Percentiles rank a stretch among this genome's conserved stretches.
Evolutionary conservation across 192 early-diverging fungal species (phyloP).

Genomic region (Coemansia sp.): DNA sequence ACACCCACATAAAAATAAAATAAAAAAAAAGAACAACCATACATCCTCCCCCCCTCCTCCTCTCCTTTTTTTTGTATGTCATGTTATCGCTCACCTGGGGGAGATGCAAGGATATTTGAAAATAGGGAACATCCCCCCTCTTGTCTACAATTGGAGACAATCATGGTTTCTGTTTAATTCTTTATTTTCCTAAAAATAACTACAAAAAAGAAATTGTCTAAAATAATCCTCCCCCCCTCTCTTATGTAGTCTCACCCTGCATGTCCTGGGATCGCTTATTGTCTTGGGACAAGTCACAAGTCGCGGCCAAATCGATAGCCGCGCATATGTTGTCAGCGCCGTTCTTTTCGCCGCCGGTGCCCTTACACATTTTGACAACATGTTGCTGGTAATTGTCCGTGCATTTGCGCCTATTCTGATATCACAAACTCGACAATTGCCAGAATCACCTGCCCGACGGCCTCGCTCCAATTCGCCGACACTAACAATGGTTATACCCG

Average conservation of each 20-base stretch:
- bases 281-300: neutral
- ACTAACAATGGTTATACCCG: neutral
- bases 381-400: neutral
- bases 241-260: slow-evolving; percentile 17
- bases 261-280: slow-evolving; percentile 3
- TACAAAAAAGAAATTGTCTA: no score
- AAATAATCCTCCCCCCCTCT: neutral
- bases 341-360: neutral
- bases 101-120: slow-evolving; percentile 13
- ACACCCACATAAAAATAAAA: neutral
- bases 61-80: neutral
- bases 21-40: neutral
- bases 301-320: neutral
- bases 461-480: neutral
- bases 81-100: slow-evolving; percentile 11
- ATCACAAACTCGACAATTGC: neutral
- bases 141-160: neutral
- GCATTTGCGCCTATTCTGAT: neutral
- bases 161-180: slow-evolving; percentile 5
- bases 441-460: neutral
- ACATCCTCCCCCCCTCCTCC: no score
- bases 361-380: neutral
- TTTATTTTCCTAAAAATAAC: neutral
- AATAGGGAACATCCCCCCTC: neutral
- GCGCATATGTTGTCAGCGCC: neutral